phyloP scores from a whole-genome alignment of 805 yeast genomes.

The Metschnikowia lachancei region DNA sequence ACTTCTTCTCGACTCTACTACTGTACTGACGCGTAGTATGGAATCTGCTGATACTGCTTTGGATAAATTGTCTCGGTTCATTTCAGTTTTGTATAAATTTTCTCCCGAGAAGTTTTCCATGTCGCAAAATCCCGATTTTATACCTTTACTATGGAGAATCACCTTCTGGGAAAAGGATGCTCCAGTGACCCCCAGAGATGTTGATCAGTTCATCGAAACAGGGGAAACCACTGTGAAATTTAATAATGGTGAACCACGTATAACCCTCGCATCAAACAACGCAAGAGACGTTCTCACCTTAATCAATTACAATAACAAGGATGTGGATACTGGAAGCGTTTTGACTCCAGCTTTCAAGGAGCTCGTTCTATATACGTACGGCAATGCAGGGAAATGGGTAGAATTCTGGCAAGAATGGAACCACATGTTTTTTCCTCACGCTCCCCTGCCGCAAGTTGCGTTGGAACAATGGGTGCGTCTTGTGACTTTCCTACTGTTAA shows the following conservation, averaged over 20 bases:
- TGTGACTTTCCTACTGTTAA: conserved; percentile 31
- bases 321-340: conserved; percentile 3
- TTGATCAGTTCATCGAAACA: conserved; percentile 25
- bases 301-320: conserved; percentile 23
- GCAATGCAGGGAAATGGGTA: conserved; percentile 39
- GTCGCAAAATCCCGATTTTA: conserved; percentile 26
- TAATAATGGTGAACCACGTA: conserved; percentile 7
- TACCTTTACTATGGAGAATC: conserved; percentile 37
- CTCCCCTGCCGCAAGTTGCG: conserved; percentile 8
- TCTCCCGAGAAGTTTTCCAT: conserved; percentile 26
- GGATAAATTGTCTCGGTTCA: conserved; percentile 29
- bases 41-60: conserved; percentile 21
- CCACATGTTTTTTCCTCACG: conserved; percentile 6
- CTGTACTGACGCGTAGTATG: conserved; percentile 12
- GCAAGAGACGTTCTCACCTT: conserved; percentile 31
- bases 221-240: conserved; percentile 9
- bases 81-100: conserved; percentile 27
- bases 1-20: conserved; percentile 36
- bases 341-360: conserved; percentile 29
- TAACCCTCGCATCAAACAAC: conserved; percentile 26
- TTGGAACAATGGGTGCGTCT: conserved; percentile 33
- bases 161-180: conserved; percentile 19
- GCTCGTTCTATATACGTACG: conserved; percentile 35
- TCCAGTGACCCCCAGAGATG: conserved; percentile 24
- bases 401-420: conserved; percentile 43